A percentile compares a stretch with the other conserved stretches of the same genome.
phyloP scores from a whole-genome alignment of 2,329 filamentous ascomycete genomes.

The Aspergillus brunneoviolaceus region DNA sequence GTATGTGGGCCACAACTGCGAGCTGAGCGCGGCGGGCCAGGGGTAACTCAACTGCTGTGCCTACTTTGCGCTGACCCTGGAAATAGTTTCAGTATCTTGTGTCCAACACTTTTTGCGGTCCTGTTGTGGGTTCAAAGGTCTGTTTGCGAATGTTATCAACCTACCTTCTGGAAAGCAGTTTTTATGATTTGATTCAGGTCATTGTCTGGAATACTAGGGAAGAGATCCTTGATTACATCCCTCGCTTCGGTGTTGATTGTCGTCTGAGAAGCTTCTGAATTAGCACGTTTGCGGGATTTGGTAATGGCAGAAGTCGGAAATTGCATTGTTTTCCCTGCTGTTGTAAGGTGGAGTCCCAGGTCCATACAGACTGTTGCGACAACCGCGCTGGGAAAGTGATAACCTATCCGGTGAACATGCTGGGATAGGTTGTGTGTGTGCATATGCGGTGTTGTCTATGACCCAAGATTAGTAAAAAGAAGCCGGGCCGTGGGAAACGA shows the following conservation, averaged over 20 bases:
- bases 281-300: conserved; percentile 23
- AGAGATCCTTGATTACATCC: conserved; percentile 60
- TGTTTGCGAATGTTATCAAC: conserved; percentile 10
- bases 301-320: conserved; percentile 31
- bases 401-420: conserved; percentile 62
- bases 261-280: conserved; percentile 40
- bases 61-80: conserved; percentile 57
- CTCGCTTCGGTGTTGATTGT: conserved; percentile 58
- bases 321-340: conserved; percentile 49
- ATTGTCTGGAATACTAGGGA: conserved; percentile 61
- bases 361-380: conserved; percentile 57
- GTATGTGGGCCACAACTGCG: conserved; percentile 62
- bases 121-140: neutral
- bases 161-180: conserved; percentile 60
- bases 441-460: conserved; percentile 51
- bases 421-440: conserved; percentile 56
- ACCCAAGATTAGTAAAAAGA: conserved; percentile 17
- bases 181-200: conserved; percentile 59
- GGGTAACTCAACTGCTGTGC: conserved; percentile 55
- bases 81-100: conserved; percentile 22
- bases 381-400: conserved; percentile 62
- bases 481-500: neutral
- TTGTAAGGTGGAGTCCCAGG: conserved; percentile 46
- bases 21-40: conserved; percentile 60
- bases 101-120: neutral